Conservation (phyloP, 1,284 basidiomycete genomes). For the Sanghuangporus weigelae region DNA sequence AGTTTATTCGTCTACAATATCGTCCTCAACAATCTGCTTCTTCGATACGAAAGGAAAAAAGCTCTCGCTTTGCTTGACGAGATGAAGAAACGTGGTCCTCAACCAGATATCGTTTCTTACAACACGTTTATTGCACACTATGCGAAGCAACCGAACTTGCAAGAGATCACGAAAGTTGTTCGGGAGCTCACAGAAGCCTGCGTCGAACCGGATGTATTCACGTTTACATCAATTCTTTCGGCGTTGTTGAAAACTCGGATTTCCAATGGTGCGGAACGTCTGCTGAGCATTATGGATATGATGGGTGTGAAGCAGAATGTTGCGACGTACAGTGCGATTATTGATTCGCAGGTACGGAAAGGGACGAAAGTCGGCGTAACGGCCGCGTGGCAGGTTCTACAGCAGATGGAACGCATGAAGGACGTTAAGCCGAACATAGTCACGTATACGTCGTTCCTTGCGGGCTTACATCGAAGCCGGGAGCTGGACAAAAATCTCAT, state of each 20-base stretch:
- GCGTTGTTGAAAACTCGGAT: constrained; percentile 65
- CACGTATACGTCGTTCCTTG: constrained; percentile 68
- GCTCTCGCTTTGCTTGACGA: constrained; percentile 42
- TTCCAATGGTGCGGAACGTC: constrained; percentile 55
- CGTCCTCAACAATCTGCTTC: constrained; percentile 56
- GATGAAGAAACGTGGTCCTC: constrained; percentile 48
- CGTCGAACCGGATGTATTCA: constrained; percentile 69
- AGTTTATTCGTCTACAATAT: constrained; percentile 55
- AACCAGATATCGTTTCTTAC: constrained; percentile 68
- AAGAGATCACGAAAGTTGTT: constrained; percentile 46
- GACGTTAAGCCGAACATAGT: constrained; percentile 58
- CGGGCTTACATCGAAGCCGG: constrained; percentile 49
- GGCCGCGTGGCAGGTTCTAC: constrained; percentile 60
- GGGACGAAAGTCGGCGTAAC: constrained; percentile 48
- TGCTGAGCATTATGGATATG: constrained; percentile 65
- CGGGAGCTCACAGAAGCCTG: constrained; percentile 47
- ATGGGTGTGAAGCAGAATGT: constrained; percentile 71
- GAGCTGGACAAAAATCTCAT: constrained; percentile 40
- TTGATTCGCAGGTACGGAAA: constrained; percentile 61
- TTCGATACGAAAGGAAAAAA: constrained; percentile 33
- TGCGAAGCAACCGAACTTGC: constrained; percentile 53
- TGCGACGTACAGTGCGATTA: constrained; percentile 68
- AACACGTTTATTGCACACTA: constrained; percentile 74
- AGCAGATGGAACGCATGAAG: constrained; percentile 62
- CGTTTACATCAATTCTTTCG: constrained; percentile 75